These are phyloP conservation scores for Didymella keratinophila DNA, from an alignment of 2,329 filamentous ascomycete genomes.

Conservation along the genomic window DNA sequence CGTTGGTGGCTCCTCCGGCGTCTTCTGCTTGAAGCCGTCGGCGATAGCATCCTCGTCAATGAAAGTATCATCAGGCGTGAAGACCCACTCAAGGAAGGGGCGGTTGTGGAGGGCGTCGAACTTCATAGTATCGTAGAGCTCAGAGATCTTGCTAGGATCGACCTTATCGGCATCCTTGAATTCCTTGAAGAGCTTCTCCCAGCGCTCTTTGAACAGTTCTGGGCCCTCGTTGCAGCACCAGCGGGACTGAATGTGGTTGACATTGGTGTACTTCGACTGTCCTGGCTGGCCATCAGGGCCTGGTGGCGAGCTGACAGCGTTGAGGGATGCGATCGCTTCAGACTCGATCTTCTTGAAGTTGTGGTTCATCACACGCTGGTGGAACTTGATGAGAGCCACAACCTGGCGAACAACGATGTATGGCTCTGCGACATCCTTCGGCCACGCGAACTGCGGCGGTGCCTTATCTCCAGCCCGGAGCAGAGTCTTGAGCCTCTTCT, in stretches of 20 bases:
- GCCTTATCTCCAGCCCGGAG: conserved; percentile 91
- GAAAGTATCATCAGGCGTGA: conserved; percentile 83
- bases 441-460: conserved; percentile 98
- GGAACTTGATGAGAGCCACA: conserved; percentile 97
- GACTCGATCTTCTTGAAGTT: conserved; percentile 85
- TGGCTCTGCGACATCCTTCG: conserved; percentile 89
- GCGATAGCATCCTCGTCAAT: conserved; percentile 66
- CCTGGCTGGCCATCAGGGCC: conserved; percentile 47
- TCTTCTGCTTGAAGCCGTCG: conserved; percentile 45
- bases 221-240: conserved; percentile 98
- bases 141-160: conserved; percentile 97
- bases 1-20: conserved; percentile 38
- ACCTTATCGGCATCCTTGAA: conserved; percentile 98
- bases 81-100: conserved; percentile 96
- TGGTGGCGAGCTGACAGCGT: conserved; percentile 46
- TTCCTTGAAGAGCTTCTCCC: conserved; percentile 97
- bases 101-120: conserved; percentile 97
- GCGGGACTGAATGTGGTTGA: conserved; percentile 74
- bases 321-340: conserved; percentile 69
- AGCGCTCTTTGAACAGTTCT: conserved; percentile 92
- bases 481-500: conserved; percentile 97
- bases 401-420: conserved; percentile 91
- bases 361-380: conserved; percentile 91
- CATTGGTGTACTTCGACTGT: conserved; percentile 46
- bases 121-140: conserved; percentile 99